phyloP scores from a whole-genome alignment of 768 basidiomycete genomes.

The Agaricus subrufescens region DNA sequence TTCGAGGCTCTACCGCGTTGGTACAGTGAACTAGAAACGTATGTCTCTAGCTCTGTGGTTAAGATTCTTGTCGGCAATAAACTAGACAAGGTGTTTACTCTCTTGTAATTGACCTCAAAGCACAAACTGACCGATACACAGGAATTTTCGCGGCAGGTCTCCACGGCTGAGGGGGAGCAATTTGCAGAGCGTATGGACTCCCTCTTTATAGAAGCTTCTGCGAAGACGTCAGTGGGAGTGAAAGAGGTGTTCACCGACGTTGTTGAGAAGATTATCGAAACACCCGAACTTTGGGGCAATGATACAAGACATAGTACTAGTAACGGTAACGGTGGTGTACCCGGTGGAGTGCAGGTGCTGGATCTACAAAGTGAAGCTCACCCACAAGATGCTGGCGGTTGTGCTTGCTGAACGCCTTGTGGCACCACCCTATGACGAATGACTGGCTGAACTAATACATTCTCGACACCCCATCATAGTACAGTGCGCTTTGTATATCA shows the following conservation, averaged over 20 bases:
- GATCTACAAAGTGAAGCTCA: conserved; percentile 23
- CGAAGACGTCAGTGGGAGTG: conserved; percentile 87
- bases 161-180: conserved; percentile 67
- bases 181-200: conserved; percentile 83
- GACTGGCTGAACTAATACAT: background rate
- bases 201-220: conserved; percentile 88
- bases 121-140: conserved; percentile 20
- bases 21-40: conserved; percentile 91
- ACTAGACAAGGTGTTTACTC: conserved; percentile 64
- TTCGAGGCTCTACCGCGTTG: conserved; percentile 94
- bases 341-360: conserved; percentile 45
- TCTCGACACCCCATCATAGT: background rate
- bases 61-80: conserved; percentile 97
- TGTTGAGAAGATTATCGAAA: conserved; percentile 78
- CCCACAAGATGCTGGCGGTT: conserved; percentile 16
- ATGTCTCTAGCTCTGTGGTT: conserved; percentile 79
- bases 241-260: conserved; percentile 68
- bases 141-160: conserved; percentile 90
- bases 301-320: conserved; percentile 27
- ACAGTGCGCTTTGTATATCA: conserved; percentile 3
- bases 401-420: conserved; percentile 21
- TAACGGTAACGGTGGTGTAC: conserved; percentile 42
- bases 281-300: conserved; percentile 72
- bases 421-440: background rate
- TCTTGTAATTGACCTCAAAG: background rate